A percentile compares a stretch with the other conserved stretches of the same genome.
Evolutionary conservation across 2,329 filamentous ascomycete genomes (phyloP).

Genomic region (Cytospora leucostoma): DNA sequence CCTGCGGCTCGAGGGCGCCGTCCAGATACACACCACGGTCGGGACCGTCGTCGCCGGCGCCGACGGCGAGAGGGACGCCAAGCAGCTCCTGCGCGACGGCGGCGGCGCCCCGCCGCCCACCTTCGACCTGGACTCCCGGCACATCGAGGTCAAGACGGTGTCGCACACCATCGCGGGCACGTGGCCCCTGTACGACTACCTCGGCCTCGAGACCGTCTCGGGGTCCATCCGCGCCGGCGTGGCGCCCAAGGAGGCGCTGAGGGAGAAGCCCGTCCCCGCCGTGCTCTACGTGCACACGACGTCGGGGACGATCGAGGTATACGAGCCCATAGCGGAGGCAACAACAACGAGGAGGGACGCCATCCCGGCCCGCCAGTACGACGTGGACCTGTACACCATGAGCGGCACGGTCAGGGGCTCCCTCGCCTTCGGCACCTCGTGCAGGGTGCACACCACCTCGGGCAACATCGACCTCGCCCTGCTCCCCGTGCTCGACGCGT

Average conservation of each 20-base stretch:
- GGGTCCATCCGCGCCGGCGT: slow-evolving; percentile 46
- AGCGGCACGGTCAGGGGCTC: slow-evolving; percentile 47
- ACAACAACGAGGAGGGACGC: slow-evolving; percentile 10
- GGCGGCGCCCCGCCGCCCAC: slow-evolving; percentile 37
- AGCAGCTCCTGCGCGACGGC: slow-evolving; percentile 32
- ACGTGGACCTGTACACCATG: slow-evolving; percentile 45
- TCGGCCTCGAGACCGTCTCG: slow-evolving; percentile 47
- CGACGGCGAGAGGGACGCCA: slow-evolving; percentile 31
- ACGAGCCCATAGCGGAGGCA: slow-evolving; percentile 43
- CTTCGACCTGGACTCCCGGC: slow-evolving; percentile 46
- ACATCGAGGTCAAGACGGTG: slow-evolving; percentile 45
- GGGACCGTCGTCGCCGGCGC: slow-evolving; percentile 45
- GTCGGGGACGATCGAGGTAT: slow-evolving; percentile 47
- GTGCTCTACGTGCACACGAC: slow-evolving; percentile 44
- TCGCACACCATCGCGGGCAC: slow-evolving; percentile 49
- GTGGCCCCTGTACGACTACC: slow-evolving; percentile 53
- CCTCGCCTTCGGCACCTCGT: slow-evolving; percentile 43
- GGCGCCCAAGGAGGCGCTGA: slow-evolving; percentile 42
- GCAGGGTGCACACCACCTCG: slow-evolving; percentile 42
- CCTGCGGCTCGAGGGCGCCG: slow-evolving; percentile 35
- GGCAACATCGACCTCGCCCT: slow-evolving; percentile 45
- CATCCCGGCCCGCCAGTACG: slow-evolving; percentile 51
- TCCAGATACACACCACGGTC: slow-evolving; percentile 39
- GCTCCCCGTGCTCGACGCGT: slow-evolving; percentile 45
- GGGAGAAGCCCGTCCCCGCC: slow-evolving; percentile 41